Evolutionary conservation across 495 filamentous ascomycete species (phyloP), one percentile per base, ranked within the genome.

Genomic region (Penicillium waksmanii): DNA sequence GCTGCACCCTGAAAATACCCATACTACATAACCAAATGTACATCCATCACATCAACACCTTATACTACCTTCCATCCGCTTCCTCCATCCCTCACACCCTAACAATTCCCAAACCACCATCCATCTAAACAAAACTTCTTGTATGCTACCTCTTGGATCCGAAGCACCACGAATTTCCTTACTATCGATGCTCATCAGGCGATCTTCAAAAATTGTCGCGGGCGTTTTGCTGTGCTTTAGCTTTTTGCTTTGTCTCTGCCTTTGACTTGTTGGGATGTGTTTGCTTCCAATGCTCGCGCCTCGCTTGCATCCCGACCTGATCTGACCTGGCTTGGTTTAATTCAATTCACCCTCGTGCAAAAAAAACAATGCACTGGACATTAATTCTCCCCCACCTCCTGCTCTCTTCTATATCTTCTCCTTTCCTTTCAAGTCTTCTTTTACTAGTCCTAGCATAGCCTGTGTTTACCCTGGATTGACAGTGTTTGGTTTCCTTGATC

Each of bases 131-230:
- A 17, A 44, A 17, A 17, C n/a, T 17, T 10, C 42, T 44, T 44
- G 42, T 44, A 44, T 17, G 42, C 42, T 44, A 44, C 42, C 7
- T 12, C 42, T 44, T 44, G 42, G 17, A 44, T 4, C 42, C 42
- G n/a, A 44, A 12, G 42, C 42, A 44, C 64, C 21, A 77, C 74
- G 73, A 77, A 76, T 77, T 63, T 76, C 67, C 62, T 44, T 44
- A 18, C 17, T 40, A 6, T 31, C 27, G 27, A 17, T 44, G 42
- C 42, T 44, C 42, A 44, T 44, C 15, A 19, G 42, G 7, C 42
- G 42, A 19, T 44, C 17, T 19, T 56, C 19, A 27, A 31, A 68
- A 66, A 60, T 64, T 62, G 63, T 53, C 59, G 54, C 57, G 31
- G 63, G 63, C 60, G 60, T 68, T 21, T 35, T 56, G 35, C 21